Base-by-base conservation (phyloP, 164 flowering plant genomes). In the Tetracentron sinense region DNA sequence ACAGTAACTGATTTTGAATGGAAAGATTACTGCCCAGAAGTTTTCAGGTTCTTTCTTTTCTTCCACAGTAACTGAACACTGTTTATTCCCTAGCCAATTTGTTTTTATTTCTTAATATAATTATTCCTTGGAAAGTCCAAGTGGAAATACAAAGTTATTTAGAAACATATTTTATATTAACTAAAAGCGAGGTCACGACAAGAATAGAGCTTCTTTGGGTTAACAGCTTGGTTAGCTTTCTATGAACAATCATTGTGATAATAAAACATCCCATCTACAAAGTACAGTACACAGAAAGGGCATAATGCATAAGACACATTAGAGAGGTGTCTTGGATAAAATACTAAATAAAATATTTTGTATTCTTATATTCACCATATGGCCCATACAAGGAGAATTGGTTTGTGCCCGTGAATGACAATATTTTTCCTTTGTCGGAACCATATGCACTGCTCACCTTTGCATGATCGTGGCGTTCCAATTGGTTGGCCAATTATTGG, bases 11-110 rank as follows among this genome's bases (percentile, higher is more conserved):
- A 72, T 1, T 76, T 72, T 62, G 63, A 65, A 42, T 81, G 84
- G 82, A 76, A 76, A 69, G 79, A 81, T 62, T 81, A 81, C 60
- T 69, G 78, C 62, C 75, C 82, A 28, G 42, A 31, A 25, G 74
- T 76, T 67, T 81, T 81, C 79, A 81, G 84, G 82, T 81, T 42
- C 33, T 21, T 27, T 17, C 14, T 31, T 61, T 2, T 27, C 46
- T 54, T 47, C 29, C 25, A 7, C 19, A 27, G 6, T n/a, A n/a
- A n/a, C n/a, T n/a, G n/a, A n/a, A n/a, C 7, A 20, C 11, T 54
- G 26, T 51, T 55, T 56, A n/a, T 19, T 42, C 4, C n/a, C 6
- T 20, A 30, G n/a, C 42, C 23, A 19, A 19, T n/a, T 29, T 55
- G 54, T 29, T 22, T 16, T 55, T 15, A 30, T 29, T 29, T 29